Conservation (phyloP, 306 rosid genomes). For the Trichosanthes truncata region DNA sequence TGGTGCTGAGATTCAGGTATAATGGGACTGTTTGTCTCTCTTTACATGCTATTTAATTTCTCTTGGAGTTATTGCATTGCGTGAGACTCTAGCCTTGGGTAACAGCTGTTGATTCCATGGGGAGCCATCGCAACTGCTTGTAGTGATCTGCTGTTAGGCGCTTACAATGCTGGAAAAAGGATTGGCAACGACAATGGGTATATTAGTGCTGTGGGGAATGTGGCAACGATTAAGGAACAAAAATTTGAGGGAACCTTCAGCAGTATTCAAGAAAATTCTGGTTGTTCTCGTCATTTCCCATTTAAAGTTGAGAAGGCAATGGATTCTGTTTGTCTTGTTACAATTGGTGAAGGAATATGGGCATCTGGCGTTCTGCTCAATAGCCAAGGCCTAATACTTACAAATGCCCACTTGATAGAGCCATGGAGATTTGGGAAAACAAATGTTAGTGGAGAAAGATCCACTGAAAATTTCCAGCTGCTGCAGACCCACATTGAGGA, state of each 20-base stretch:
- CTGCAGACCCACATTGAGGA: slow-evolving; percentile 20
- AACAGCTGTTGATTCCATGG: slow-evolving; percentile 98
- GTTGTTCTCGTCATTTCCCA: slow-evolving; percentile 23
- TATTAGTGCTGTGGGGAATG: slow-evolving; percentile 22
- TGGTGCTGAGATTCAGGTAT: slow-evolving; percentile 91
- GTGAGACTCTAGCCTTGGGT: slow-evolving; percentile 64
- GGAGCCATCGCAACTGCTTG: slow-evolving; percentile 67
- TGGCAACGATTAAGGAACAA: slow-evolving; percentile 11
- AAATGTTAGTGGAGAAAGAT: slow-evolving; percentile 27
- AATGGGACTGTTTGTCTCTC: slow-evolving; percentile 13
- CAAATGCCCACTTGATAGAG: slow-evolving; percentile 88
- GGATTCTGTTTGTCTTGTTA: slow-evolving; percentile 74
- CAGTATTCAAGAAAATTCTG: slow-evolving; percentile 14
- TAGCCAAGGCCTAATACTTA: slow-evolving; percentile 71
- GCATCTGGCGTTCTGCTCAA: slow-evolving; percentile 85
- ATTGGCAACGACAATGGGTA: slow-evolving; percentile 24
- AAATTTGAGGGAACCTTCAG: slow-evolving; percentile 21
- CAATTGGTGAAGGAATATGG: slow-evolving; percentile 81
- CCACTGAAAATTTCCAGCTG: slow-evolving; percentile 22
- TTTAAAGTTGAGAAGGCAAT: slow-evolving; percentile 60
- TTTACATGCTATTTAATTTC: slow-evolving; percentile 16
- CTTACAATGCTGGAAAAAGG: slow-evolving; percentile 31
- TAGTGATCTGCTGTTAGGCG: slow-evolving; percentile 45
- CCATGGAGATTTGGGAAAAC: slow-evolving; percentile 90
- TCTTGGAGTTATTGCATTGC: slow-evolving; percentile 47